These are phyloP conservation scores for Cucurbita maxima DNA, from an alignment of 306 rosid species.

Conservation along the genomic window DNA sequence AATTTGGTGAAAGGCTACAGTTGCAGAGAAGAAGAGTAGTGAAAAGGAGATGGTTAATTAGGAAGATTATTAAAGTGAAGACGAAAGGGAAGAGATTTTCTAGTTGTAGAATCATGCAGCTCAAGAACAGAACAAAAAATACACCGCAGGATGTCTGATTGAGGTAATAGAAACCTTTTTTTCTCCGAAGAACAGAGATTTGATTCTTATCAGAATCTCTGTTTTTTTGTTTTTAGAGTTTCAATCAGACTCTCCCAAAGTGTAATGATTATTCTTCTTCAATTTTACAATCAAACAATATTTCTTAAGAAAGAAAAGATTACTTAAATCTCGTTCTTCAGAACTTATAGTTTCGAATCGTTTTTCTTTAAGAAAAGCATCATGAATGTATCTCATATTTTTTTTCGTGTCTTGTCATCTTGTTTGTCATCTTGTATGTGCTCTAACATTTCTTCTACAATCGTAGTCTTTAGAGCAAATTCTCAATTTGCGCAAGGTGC, in stretches of 20 bases:
- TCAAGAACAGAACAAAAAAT: background rate
- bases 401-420: too few species aligned
- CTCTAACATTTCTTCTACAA: too few species aligned
- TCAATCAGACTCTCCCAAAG: background rate
- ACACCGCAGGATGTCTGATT: background rate
- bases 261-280: background rate
- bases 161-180: background rate
- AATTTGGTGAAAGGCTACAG: background rate
- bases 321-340: background rate
- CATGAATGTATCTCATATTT: too few species aligned
- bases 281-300: background rate
- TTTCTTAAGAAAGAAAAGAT: too few species aligned
- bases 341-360: too few species aligned
- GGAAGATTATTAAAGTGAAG: slow-evolving; percentile 2
- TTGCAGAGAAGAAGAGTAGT: background rate
- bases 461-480: too few species aligned
- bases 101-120: slow-evolving; percentile 2
- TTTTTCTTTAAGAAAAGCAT: too few species aligned
- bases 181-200: background rate
- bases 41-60: background rate
- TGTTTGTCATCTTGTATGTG: too few species aligned
- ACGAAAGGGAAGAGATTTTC: background rate
- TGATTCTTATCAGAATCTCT: background rate
- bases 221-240: slow-evolving; percentile 7
- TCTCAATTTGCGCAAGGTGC: too few species aligned